A percentile compares a stretch with the other conserved stretches of the same genome.
Evolutionary conservation across 805 yeast genomes (phyloP).

Genomic region (Metschnikowia continentalis): DNA sequence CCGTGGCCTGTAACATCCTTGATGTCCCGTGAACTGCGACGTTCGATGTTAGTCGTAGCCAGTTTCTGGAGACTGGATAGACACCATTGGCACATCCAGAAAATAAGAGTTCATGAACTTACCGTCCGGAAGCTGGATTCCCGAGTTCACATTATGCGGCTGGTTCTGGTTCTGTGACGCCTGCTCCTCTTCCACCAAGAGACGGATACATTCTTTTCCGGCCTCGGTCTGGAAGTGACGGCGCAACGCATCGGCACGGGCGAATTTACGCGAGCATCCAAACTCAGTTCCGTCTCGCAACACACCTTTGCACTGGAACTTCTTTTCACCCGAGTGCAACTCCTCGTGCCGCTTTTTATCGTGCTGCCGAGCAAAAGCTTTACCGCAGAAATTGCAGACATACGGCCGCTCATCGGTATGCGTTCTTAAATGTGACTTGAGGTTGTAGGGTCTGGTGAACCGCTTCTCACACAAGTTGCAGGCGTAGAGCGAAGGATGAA

Average conservation of each 20-base stretch:
- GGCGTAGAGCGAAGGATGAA: conserved; percentile 68
- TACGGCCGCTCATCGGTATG: conserved; percentile 84
- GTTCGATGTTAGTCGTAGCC: not conserved
- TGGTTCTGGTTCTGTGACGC: conserved; percentile 18
- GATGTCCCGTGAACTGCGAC: no score
- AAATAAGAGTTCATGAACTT: conserved; percentile 15
- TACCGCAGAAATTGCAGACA: conserved; percentile 68
- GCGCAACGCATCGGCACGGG: conserved; percentile 44
- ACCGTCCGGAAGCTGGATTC: conserved; percentile 20
- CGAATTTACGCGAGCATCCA: conserved; percentile 45
- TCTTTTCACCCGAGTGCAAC: conserved; percentile 71
- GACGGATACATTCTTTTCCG: conserved; percentile 41
- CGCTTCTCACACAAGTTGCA: conserved; percentile 82
- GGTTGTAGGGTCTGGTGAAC: conserved; percentile 89
- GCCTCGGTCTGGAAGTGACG: conserved; percentile 45
- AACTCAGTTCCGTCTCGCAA: conserved; percentile 48
- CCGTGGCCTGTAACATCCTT: no score
- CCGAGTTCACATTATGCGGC: conserved; percentile 8
- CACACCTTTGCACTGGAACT: conserved; percentile 66
- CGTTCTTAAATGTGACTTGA: conserved; percentile 86
- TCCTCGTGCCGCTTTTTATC: conserved; percentile 45
- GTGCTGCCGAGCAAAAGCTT: conserved; percentile 58
- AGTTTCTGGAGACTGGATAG: conserved; percentile 34
- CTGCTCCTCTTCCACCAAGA: conserved; percentile 40
- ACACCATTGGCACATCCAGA: conserved; percentile 28